Evolutionary conservation across 345 rosid genomes (phyloP).

Genomic region (Viola odorata): DNA sequence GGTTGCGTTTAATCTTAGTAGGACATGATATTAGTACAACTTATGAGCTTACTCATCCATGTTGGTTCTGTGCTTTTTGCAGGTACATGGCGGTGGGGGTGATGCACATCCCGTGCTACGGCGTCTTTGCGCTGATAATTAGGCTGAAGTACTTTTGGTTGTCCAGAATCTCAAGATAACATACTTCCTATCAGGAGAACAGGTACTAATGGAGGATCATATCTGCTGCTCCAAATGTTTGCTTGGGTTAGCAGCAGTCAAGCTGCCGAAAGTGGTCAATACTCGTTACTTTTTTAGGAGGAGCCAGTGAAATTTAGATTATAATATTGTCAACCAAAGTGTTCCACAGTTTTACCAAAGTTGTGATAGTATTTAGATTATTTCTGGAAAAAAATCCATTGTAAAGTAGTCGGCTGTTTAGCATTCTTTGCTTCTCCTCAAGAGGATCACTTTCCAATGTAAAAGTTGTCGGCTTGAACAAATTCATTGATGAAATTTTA

Average conservation of each 20-base stretch:
- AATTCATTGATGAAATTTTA: too few relatives aligned
- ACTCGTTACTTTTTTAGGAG: neutral
- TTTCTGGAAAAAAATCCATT: too few relatives aligned
- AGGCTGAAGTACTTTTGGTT: conserved; percentile 53
- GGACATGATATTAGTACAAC: neutral
- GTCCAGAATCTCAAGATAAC: conserved; percentile 38
- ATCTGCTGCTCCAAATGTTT: neutral
- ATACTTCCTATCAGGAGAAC: conserved; percentile 24
- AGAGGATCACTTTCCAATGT: too few relatives aligned
- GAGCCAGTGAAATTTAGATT: neutral
- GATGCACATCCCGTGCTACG: conserved; percentile 65
- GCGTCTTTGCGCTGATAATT: conserved; percentile 51
- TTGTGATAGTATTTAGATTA: too few relatives aligned
- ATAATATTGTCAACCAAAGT: too few relatives aligned
- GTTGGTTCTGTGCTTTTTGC: conserved; percentile 17
- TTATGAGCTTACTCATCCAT: neutral
- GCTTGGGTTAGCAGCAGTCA: neutral
- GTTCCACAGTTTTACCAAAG: too few relatives aligned
- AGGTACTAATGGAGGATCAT: neutral
- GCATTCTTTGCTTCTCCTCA: too few relatives aligned
- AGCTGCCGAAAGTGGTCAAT: conserved; percentile 2
- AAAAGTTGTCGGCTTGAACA: too few relatives aligned
- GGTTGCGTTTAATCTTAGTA: neutral
- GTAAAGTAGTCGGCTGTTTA: too few relatives aligned
- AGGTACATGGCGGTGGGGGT: conserved; percentile 77